Conservation (phyloP, 495 filamentous ascomycete species). For the Chaetomium cochliodes region DNA sequence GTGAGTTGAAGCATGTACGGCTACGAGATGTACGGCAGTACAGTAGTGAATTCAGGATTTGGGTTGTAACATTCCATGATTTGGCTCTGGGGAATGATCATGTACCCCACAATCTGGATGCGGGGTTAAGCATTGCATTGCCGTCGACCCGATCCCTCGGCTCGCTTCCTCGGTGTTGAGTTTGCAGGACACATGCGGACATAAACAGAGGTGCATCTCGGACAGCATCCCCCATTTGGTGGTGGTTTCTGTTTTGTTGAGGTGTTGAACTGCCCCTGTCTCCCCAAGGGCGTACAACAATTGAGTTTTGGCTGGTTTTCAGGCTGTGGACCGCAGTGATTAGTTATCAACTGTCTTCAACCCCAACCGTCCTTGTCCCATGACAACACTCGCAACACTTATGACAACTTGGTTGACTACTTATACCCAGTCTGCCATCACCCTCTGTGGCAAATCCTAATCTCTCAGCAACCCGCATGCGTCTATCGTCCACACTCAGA, state of each 20-base stretch:
- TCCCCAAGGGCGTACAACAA: neutral
- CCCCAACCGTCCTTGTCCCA: constrained; percentile 1
- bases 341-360: neutral
- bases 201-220: neutral
- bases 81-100: neutral
- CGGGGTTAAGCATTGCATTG: neutral
- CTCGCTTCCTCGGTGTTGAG: constrained; percentile 6
- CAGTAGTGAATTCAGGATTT: constrained; percentile 1
- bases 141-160: constrained; percentile 9
- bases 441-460: neutral
- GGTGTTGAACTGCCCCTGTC: constrained; percentile 12
- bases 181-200: too few relatives aligned
- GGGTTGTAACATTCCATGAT: neutral
- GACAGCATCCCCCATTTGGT: neutral
- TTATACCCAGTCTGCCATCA: neutral
- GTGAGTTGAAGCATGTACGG: neutral
- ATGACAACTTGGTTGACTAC: neutral
- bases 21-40: neutral
- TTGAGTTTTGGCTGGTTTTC: neutral
- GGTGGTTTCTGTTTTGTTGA: constrained; percentile 3
- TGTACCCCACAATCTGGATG: constrained; percentile 5
- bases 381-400: neutral
- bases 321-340: neutral
- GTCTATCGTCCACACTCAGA: neutral
- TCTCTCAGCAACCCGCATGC: neutral